These are phyloP conservation scores for Venturia oleaginea DNA, from an alignment of 2,329 filamentous ascomycete species.

Conservation along the genomic window DNA sequence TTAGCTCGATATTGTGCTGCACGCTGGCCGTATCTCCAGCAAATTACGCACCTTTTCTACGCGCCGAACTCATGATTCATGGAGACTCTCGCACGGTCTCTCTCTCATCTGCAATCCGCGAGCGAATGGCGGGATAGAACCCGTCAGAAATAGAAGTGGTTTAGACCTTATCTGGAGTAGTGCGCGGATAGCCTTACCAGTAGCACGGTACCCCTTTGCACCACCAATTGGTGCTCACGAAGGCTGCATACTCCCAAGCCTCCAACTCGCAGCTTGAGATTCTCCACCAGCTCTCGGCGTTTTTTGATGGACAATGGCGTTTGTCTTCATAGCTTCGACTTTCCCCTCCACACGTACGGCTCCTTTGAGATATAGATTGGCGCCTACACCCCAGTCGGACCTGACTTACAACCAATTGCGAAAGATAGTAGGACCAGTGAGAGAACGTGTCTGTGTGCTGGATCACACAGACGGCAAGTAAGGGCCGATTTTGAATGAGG, in stretches of 20 bases:
- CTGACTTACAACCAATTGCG: not conserved
- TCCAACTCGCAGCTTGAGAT: not conserved
- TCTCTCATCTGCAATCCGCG: not conserved
- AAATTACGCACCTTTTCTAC: not conserved
- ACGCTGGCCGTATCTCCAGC: not conserved
- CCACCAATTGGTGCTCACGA: constrained; percentile 1
- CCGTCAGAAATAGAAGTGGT: not conserved
- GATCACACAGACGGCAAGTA: constrained; percentile 1
- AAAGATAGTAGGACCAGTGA: not conserved
- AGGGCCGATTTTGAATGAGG: not conserved
- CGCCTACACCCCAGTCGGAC: not conserved
- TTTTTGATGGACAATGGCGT: not conserved
- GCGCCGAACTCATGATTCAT: not conserved
- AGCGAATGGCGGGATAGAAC: not conserved
- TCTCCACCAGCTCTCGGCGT: not conserved
- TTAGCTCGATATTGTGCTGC: not conserved
- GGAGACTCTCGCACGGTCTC: not conserved
- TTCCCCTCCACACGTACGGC: not conserved
- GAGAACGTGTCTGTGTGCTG: not conserved
- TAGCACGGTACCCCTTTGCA: not conserved
- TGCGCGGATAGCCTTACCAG: not conserved
- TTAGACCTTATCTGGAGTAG: not conserved
- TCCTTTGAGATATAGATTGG: not conserved
- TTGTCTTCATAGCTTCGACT: not conserved
- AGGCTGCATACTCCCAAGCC: not conserved